Evolutionary conservation across 345 rosid genomes (phyloP), one percentile per base, ranked within the genome.

Genomic region (Camelina hispida): DNA sequence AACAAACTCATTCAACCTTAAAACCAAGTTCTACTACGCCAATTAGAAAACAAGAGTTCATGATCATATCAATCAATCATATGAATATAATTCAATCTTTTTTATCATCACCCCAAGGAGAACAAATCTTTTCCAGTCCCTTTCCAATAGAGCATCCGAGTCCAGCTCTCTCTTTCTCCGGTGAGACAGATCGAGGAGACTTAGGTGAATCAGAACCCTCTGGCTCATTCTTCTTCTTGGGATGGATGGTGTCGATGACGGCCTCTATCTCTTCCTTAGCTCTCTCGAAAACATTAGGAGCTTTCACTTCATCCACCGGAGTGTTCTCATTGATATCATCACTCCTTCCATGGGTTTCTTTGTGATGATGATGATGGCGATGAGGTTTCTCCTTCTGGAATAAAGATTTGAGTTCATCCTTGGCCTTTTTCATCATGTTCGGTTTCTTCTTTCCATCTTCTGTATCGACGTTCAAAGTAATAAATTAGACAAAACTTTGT

Each of bases 251-350:
- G 1, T 74, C 81, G 1, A 82, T 80, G 40, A 87, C 72, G 7
- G 91, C 89, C 40, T 88, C 90, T 1, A 88, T 67, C 30, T 84
- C 93, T 79, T 88, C 96, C 44, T 88, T 77, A 2, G 80, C 86
- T 72, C 89, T 77, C 51, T 81, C 77, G 9, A 83, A 84, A 7
- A 87, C 78, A 77, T 56, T 87, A 3, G 93, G 93, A 55, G 79
- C 90, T 65, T 81, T 88, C 54, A 88, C 84, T 71, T 84, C 84
- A 30, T 72, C 52, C n/a, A 84, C 76, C 0, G 72, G 82, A 0
- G 86, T 85, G 75, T 51, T 75, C 59, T 81, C 87, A 50, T 88
- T 46, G 48, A 85, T 84, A 54, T 74, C 81, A 16, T 86, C 81
- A 22, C 78, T 81, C 51, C 22, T 79, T 48, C 87, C 89, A 62